These are phyloP conservation scores for Daedalea quercina DNA, from an alignment of 768 basidiomycete genomes.

Conservation along the genomic window DNA sequence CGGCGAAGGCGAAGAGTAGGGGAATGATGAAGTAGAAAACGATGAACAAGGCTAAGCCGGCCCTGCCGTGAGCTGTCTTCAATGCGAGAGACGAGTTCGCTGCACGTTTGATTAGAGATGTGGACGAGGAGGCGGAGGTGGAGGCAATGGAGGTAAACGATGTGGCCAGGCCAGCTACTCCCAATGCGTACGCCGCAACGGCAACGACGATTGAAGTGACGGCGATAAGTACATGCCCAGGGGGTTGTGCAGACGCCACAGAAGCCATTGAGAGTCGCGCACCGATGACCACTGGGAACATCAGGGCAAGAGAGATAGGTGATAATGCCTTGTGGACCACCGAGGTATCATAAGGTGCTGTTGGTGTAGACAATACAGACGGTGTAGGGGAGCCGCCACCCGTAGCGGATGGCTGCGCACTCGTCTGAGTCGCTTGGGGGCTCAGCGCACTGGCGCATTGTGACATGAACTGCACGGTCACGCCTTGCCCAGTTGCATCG, in stretches of 20 bases:
- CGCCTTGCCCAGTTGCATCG: conserved; percentile 62
- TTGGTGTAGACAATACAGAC: conserved; percentile 2
- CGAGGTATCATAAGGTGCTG: conserved; percentile 33
- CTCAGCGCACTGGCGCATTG: conserved; percentile 45
- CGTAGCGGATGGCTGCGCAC: background rate
- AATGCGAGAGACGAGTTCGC: conserved; percentile 30
- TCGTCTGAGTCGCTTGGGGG: conserved; percentile 4
- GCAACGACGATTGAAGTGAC: conserved; percentile 34
- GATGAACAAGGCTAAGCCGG: conserved; percentile 58
- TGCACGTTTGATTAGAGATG: conserved; percentile 25
- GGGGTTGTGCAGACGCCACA: conserved; percentile 15
- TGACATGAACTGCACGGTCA: conserved; percentile 50
- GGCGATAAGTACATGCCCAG: conserved; percentile 21
- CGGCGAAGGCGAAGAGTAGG: conserved; percentile 28
- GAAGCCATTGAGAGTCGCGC: conserved; percentile 36
- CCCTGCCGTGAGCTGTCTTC: conserved; percentile 56
- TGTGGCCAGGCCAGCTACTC: conserved; percentile 53
- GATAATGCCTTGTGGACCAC: conserved; percentile 39
- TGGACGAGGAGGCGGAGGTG: conserved; percentile 15
- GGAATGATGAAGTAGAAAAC: conserved; percentile 52
- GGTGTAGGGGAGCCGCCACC: background rate
- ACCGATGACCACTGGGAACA: conserved; percentile 36
- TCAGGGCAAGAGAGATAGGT: conserved; percentile 40
- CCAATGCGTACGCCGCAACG: conserved; percentile 48
- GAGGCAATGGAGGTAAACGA: conserved; percentile 53